These are phyloP conservation scores for Debaryomyces sp. DNA, from an alignment of 1,139 yeast species.

Conservation along the genomic window DNA sequence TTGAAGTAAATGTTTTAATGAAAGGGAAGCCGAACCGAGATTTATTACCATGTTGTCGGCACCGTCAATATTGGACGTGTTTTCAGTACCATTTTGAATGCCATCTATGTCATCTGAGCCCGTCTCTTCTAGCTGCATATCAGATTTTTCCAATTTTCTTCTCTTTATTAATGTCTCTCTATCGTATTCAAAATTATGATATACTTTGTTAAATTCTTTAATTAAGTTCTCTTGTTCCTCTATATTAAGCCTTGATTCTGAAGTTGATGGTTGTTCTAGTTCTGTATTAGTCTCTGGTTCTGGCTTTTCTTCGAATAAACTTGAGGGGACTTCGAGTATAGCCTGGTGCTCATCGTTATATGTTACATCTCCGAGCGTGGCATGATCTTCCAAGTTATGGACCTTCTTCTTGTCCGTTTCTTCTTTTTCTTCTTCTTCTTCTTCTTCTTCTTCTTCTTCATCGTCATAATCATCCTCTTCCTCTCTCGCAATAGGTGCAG, in stretches of 20 bases:
- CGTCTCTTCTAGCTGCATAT: conserved; percentile 61
- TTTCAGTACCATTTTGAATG: conserved; percentile 7
- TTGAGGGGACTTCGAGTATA: conserved; percentile 34
- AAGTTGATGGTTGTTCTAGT: conserved; percentile 11
- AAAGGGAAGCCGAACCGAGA: conserved; percentile 81
- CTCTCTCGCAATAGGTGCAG: conserved; percentile 23
- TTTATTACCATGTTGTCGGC: conserved; percentile 32
- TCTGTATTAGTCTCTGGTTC: conserved; percentile 10
- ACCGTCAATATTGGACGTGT: conserved; percentile 9
- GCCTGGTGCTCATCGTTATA: conserved; percentile 32
- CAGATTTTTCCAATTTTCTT: conserved; percentile 78
- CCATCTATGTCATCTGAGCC: conserved; percentile 9
- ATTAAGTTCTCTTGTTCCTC: conserved; percentile 45
- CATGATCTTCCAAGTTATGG: conserved; percentile 8
- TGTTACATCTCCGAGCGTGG: conserved; percentile 1
- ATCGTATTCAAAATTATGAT: conserved; percentile 85
- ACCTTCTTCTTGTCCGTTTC: conserved; percentile 16
- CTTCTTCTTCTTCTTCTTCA: conserved; percentile 40
- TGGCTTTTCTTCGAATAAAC: conserved; percentile 22
- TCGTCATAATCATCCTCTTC: conserved; percentile 48
- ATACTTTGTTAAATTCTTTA: conserved; percentile 57
- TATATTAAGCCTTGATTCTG: conserved; percentile 13
- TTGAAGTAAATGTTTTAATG: conserved; percentile 77
- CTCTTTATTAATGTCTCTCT: conserved; percentile 76
- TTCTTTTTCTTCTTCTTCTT: conserved; percentile 33